Evolutionary conservation across 805 yeast species (phyloP).

Genomic region (Barnettozyma sp.): DNA sequence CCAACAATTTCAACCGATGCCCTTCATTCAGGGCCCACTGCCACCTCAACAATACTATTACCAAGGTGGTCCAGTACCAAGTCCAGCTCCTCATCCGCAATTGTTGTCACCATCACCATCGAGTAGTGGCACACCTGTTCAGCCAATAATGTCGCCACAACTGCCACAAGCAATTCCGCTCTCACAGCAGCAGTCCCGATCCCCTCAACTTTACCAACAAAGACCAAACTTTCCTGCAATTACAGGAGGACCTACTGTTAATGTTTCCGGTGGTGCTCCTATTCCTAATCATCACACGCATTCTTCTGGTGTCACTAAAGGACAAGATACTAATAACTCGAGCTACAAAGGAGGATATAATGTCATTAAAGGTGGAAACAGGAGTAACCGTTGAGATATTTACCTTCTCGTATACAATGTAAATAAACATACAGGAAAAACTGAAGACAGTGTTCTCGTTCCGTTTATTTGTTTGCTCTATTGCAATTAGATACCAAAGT

Average conservation of each 20-base stretch:
- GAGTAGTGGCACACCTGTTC: constrained; percentile 4
- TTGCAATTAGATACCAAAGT: too few species aligned
- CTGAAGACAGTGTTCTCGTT: too few species aligned
- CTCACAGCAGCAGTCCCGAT: constrained; percentile 5
- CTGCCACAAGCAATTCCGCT: constrained; percentile 1
- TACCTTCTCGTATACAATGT: too few species aligned
- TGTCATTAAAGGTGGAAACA: constrained; percentile 5
- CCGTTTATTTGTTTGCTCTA: too few species aligned
- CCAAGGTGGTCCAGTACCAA: constrained; percentile 5
- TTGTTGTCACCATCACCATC: constrained; percentile 5
- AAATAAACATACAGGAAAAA: too few species aligned
- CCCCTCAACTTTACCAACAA: constrained; percentile 13
- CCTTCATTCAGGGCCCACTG: constrained; percentile 16
- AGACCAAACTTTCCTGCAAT: constrained; percentile 6
- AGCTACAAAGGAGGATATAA: constrained; percentile 4
- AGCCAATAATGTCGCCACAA: constrained; percentile 4
- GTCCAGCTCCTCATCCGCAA: constrained; percentile 3
- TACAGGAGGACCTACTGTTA: neutral
- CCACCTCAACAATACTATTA: constrained; percentile 5
- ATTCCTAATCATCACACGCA: too few species aligned
- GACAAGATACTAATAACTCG: too few species aligned
- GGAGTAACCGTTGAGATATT: constrained; percentile 1
- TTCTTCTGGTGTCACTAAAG: too few species aligned
- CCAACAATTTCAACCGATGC: constrained; percentile 17
- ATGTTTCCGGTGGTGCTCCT: constrained; percentile 1